Percentiles rank a stretch among this genome's conserved stretches.
phyloP scores from a whole-genome alignment of 2,329 filamentous ascomycete species.

The Colletotrichum australisinense region DNA sequence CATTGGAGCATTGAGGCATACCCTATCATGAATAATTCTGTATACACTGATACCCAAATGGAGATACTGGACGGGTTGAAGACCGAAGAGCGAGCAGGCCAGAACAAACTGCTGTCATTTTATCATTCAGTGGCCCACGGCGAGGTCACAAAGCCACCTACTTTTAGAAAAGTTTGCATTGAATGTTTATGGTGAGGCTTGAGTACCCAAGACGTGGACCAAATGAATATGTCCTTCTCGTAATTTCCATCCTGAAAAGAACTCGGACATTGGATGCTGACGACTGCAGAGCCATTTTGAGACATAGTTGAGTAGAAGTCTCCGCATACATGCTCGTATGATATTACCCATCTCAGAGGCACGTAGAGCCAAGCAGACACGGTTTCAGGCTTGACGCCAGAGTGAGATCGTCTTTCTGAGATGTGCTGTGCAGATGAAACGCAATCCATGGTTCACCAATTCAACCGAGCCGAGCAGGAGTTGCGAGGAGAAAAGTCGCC shows the following conservation, averaged over 20 bases:
- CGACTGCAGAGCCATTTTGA: too few relatives aligned
- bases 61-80: background rate
- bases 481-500: background rate
- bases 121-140: too few relatives aligned
- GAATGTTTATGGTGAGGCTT: too few relatives aligned
- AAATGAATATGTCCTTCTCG: too few relatives aligned
- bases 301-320: too few relatives aligned
- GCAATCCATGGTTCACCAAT: background rate
- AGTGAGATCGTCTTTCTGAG: background rate
- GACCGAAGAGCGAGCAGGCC: background rate
- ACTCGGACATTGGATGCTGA: too few relatives aligned
- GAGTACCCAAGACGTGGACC: too few relatives aligned
- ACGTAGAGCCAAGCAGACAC: too few relatives aligned
- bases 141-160: too few relatives aligned
- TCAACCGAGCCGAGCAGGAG: background rate
- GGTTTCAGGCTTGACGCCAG: background rate
- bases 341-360: background rate
- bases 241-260: too few relatives aligned
- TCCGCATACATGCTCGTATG: background rate
- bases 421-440: background rate
- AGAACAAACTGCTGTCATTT: background rate
- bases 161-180: too few relatives aligned
- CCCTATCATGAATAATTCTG: background rate
- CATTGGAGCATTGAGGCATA: background rate
- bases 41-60: background rate